Evolutionary conservation across 768 basidiomycete species (phyloP), one percentile per base, ranked within the genome.

Genomic region (Multifurca ochricompacta): DNA sequence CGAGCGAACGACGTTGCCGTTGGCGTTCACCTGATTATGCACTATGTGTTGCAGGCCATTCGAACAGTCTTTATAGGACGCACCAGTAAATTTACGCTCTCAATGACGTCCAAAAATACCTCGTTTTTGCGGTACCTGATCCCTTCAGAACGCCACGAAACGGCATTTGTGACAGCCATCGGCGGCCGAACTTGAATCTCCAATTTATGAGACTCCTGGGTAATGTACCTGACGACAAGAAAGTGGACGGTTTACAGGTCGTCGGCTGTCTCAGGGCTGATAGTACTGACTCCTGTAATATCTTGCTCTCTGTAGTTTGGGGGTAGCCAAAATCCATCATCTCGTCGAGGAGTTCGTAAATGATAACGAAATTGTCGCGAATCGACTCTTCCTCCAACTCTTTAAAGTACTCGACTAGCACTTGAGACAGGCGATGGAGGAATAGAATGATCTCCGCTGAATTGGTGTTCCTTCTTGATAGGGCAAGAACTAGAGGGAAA

Each of bases 301-400:
- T 99, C 77, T 99, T 98, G 78, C 90, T 92, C 74, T 99, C 96
- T 14, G 96, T 98, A 37, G 95, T 99, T 70, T 98, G 96, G 0
- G 96, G 95, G 67, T 87, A 97, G 7, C 96, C 96, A 71, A 96
- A 99, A 74, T 99, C 96, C 93, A 98, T 97, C 91, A 98, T 97
- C 75, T 99, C 96, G 65, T 98, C 95, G 75, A 99, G 79, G 50
- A 98, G 81, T 68, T 98, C 95, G 69, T 96, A 99, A 47, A 99
- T 96, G 67, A 99, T 96, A 36, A 99, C 96, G 66, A 99, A 99
- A 66, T 99, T 99, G 71, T 99, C 96, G 7, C 96, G 79, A 66
- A 99, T 98, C 44, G 91, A 94, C 74, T 99, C 96, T 66, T 98
- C 96, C 68, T 99, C 96, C 35, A 98, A 83, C 68, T 98, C 96